These are phyloP conservation scores for Trichoderma parareesei DNA, from an alignment of 495 filamentous ascomycete genomes.

Conservation along the genomic window DNA sequence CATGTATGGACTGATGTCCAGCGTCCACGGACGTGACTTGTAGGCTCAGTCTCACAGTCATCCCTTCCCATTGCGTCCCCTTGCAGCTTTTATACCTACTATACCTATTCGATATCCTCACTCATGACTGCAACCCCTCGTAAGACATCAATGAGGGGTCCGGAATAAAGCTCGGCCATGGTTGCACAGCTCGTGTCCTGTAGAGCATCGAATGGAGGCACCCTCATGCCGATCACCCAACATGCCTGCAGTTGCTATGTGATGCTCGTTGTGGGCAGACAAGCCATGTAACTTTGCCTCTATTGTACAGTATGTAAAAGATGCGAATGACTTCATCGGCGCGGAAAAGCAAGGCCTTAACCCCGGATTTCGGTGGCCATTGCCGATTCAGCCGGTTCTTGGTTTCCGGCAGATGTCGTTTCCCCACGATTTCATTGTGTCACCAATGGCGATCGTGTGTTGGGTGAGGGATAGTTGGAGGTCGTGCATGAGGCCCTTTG, in stretches of 20 bases:
- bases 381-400: background rate
- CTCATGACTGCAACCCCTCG: background rate
- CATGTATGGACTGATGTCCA: no score
- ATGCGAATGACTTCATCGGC: slow-evolving; percentile 6
- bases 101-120: background rate
- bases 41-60: background rate
- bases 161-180: slow-evolving; percentile 3
- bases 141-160: slow-evolving; percentile 4
- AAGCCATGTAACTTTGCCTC: no score
- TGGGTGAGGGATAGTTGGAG: background rate
- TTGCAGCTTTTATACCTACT: slow-evolving; percentile 1
- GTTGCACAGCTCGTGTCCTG: slow-evolving; percentile 2
- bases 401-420: background rate
- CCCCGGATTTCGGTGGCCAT: background rate
- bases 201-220: background rate
- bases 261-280: no score
- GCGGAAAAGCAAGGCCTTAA: background rate
- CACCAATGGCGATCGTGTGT: background rate
- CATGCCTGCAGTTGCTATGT: background rate
- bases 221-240: background rate
- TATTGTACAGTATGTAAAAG: background rate
- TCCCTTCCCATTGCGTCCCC: background rate
- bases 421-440: background rate
- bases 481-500: background rate
- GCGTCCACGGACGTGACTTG: no score